phyloP scores from a whole-genome alignment of 2,329 filamentous ascomycete species.

The Orbilia blumenaviensis region DNA sequence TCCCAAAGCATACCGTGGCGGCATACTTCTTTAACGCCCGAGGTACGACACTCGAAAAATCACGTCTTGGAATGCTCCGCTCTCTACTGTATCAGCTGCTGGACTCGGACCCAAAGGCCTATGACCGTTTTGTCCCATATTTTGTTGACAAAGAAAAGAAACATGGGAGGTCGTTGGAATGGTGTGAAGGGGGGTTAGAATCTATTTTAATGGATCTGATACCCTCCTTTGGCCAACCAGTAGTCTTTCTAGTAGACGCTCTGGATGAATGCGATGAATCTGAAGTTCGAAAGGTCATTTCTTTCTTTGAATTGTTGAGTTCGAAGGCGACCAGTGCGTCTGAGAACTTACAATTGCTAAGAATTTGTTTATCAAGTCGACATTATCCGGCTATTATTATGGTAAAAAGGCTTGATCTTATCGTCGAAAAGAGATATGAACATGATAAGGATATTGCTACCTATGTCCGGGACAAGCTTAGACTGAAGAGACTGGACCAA shows the following conservation, averaged over 20 bases:
- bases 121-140: constrained; percentile 9
- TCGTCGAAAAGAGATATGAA: constrained; percentile 57
- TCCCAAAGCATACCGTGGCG: constrained; percentile 38
- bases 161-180: constrained; percentile 3
- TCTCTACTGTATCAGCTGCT: constrained; percentile 55
- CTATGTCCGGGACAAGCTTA: constrained; percentile 11
- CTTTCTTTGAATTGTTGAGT: constrained; percentile 58
- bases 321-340: constrained; percentile 41
- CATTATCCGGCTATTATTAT: constrained; percentile 60
- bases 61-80: constrained; percentile 54
- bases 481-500: neutral
- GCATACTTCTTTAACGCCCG: constrained; percentile 57
- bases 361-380: constrained; percentile 59
- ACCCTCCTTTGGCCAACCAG: neutral
- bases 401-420: constrained; percentile 53
- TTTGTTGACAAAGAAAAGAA: constrained; percentile 50
- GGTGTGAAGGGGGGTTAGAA: constrained; percentile 19
- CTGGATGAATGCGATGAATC: constrained; percentile 60
- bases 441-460: constrained; percentile 59
- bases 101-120: constrained; percentile 5
- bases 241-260: constrained; percentile 58
- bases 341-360: constrained; percentile 50
- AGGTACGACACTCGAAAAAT: constrained; percentile 55
- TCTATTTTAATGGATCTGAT: neutral
- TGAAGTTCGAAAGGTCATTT: constrained; percentile 59